phyloP scores from a whole-genome alignment of 2,329 filamentous ascomycete genomes.

The Cordyceps farinosa region DNA sequence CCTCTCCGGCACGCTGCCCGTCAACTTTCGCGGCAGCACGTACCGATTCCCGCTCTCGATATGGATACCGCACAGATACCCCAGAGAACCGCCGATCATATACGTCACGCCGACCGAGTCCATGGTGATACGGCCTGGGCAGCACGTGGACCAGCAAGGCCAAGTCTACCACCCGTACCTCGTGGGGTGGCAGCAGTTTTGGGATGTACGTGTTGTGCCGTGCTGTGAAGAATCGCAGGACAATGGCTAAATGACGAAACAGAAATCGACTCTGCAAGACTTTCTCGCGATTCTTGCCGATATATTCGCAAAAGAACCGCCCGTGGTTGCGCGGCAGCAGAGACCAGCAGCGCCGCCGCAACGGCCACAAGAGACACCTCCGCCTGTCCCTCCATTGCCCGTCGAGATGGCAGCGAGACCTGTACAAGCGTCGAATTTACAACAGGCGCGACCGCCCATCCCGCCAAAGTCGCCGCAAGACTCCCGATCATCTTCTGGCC shows the following conservation, averaged over 20 bases:
- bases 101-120: conserved; percentile 86
- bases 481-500: conserved; percentile 25
- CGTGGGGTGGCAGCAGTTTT: conserved; percentile 81
- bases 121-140: conserved; percentile 87
- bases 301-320: conserved; percentile 91
- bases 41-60: conserved; percentile 90
- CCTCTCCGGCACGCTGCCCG: conserved; percentile 84
- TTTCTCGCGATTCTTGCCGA: conserved; percentile 79
- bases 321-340: conserved; percentile 72
- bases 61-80: conserved; percentile 92
- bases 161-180: conserved; percentile 95
- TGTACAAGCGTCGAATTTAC: conserved; percentile 32
- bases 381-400: conserved; percentile 69
- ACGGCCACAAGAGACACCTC: conserved; percentile 45
- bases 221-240: background rate
- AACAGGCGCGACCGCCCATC: conserved; percentile 43
- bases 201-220: conserved; percentile 66
- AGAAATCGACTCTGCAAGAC: conserved; percentile 81
- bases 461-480: conserved; percentile 51
- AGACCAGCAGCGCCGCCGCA: conserved; percentile 37
- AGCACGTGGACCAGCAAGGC: conserved; percentile 91
- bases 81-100: conserved; percentile 75
- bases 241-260: conserved; percentile 21
- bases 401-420: conserved; percentile 54
- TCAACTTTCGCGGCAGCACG: conserved; percentile 79